A percentile compares a stretch with the other conserved stretches of the same genome.
These are phyloP conservation scores for Onygena corvina DNA, from an alignment of 2,329 filamentous ascomycete genomes.

Conservation along the genomic window DNA sequence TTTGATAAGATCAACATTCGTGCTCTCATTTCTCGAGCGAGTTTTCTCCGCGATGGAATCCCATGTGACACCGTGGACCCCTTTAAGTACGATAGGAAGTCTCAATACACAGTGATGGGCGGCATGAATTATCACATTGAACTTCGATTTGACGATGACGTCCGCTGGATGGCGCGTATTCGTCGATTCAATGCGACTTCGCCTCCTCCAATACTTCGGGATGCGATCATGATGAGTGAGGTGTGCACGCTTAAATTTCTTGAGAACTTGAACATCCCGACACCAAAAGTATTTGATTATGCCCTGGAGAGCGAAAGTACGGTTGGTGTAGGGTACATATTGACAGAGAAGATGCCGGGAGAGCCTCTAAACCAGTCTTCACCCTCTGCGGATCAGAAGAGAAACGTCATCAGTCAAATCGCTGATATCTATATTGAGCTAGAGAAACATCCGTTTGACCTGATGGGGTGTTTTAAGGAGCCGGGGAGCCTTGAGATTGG, in stretches of 20 bases:
- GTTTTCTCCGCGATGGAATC: conserved; percentile 26
- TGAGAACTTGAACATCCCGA: conserved; percentile 24
- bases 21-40: conserved; percentile 30
- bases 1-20: conserved; percentile 8
- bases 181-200: conserved; percentile 28
- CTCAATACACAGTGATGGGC: conserved; percentile 32
- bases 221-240: conserved; percentile 28
- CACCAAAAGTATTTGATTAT: conserved; percentile 29
- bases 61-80: conserved; percentile 22
- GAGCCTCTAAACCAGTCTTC: conserved; percentile 24
- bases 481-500: conserved; percentile 20
- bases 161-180: conserved; percentile 35
- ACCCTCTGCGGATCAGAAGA: conserved; percentile 26
- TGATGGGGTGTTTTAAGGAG: conserved; percentile 25
- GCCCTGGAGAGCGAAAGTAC: conserved; percentile 19
- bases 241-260: conserved; percentile 33
- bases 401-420: conserved; percentile 29
- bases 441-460: conserved; percentile 26
- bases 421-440: conserved; percentile 33
- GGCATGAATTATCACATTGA: conserved; percentile 38
- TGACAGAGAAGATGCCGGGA: conserved; percentile 32
- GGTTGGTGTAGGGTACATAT: conserved; percentile 30
- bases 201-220: conserved; percentile 15
- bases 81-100: conserved; percentile 27
- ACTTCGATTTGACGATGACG: conserved; percentile 34